Percentiles rank a stretch among this genome's conserved stretches.
Evolutionary conservation across 2,329 filamentous ascomycete genomes (phyloP).

Genomic region (Fusarium albidum): DNA sequence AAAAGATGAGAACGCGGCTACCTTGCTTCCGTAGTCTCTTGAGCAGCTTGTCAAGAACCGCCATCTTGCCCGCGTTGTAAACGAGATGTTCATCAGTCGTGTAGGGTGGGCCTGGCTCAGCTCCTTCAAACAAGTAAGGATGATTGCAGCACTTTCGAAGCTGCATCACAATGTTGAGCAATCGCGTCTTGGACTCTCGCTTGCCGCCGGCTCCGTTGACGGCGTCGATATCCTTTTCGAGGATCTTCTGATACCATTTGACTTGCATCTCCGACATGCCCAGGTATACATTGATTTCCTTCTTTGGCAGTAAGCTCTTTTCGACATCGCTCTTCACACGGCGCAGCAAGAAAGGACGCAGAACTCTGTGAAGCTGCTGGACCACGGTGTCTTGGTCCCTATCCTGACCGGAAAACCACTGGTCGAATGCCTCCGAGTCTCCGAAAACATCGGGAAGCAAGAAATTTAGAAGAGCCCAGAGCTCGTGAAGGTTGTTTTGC

Average conservation of each 20-base stretch:
- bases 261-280: constrained; percentile 99
- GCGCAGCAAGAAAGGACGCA: constrained; percentile 92
- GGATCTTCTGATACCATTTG: constrained; percentile 98
- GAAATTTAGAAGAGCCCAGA: constrained; percentile 98
- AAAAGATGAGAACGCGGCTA: constrained; percentile 97
- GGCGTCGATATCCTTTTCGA: constrained; percentile 98
- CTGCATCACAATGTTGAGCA: constrained; percentile 99
- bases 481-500: constrained; percentile 97
- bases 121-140: constrained; percentile 96
- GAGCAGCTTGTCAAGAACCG: constrained; percentile 91
- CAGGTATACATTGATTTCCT: constrained; percentile 95
- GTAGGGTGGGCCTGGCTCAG: constrained; percentile 95
- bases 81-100: constrained; percentile 97
- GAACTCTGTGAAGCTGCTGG: constrained; percentile 90
- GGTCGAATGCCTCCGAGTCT: constrained; percentile 94
- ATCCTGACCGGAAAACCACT: constrained; percentile 94
- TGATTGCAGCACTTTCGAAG: constrained; percentile 99
- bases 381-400: constrained; percentile 95
- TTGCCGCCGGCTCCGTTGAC: constrained; percentile 97
- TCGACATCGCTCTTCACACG: constrained; percentile 98
- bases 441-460: constrained; percentile 98
- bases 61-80: constrained; percentile 96
- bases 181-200: constrained; percentile 94
- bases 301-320: constrained; percentile 96
- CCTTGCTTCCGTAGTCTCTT: constrained; percentile 84